Evolutionary conservation across 768 basidiomycete genomes (phyloP), one percentile per base, ranked within the genome.

Genomic region (Rhodotorula diobovata): DNA sequence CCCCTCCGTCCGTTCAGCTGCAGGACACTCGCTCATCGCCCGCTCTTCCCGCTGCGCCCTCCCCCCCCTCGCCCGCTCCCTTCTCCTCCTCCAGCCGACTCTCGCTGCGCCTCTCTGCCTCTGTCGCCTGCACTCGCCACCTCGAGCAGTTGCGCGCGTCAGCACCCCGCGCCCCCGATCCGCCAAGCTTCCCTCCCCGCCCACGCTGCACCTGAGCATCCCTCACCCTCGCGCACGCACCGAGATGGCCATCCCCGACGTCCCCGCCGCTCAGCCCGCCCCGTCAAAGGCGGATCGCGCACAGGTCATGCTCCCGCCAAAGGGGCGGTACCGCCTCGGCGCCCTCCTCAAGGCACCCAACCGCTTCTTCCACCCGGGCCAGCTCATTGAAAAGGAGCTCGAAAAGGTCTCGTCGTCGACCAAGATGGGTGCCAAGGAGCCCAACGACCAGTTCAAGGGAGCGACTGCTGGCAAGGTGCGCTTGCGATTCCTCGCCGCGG

Each of bases 401-500:
- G 68, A 63, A 41, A 37, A 46, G 56, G 25, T 23, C 21, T 20
- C 46, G 45, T 4, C 28, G 12, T 35, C 34, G 15, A 30, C 46
- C 4, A 46, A 45, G 18, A 7, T n/a, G n/a, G n/a, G 25, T 8
- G 39, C 50, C 21, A 46, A 58, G 11, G 45, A 37, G 16, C 18
- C 30, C 34, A 39, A 28, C 20, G 69, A 66, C 28, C 51, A 41
- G 58, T 65, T 23, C 39, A 43, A 34, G 35, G 68, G 68, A 21
- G 51, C 50, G 2, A 70, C 68, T 0, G 68, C 59, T 4, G 68
- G 68, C 30, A 64, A 61, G 53, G 68, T 70, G 51, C 53, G 68
- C 45, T 37, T 21, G 7, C 39, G 5, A 5, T 15, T 46, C 45
- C 12, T 16, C 45, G 5, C 45, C 20, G 18, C 45, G 20, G 4